A percentile compares a stretch with the other conserved stretches of the same genome.
phyloP scores from a whole-genome alignment of 2,329 filamentous ascomycete species.

The Fusarium tjaetaba region DNA sequence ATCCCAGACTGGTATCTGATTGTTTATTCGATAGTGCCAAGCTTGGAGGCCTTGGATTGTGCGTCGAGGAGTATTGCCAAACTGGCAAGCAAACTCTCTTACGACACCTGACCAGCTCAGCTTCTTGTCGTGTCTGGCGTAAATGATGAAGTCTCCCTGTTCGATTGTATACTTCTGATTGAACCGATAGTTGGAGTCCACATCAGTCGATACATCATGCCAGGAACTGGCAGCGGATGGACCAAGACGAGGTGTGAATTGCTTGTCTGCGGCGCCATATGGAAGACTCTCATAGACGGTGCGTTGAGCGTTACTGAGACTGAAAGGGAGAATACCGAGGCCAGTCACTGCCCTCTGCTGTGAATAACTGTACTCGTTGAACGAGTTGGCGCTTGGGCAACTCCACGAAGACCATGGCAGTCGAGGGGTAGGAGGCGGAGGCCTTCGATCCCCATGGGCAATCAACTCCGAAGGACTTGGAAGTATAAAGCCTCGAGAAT shows the following conservation, averaged over 20 bases:
- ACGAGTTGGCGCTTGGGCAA: neutral
- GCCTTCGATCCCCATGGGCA: slow-evolving; percentile 37
- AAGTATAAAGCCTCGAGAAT: neutral
- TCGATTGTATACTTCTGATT: neutral
- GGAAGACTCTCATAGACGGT: neutral
- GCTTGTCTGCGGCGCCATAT: slow-evolving; percentile 1
- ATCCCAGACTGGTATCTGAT: neutral
- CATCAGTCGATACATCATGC: neutral
- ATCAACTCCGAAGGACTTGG: slow-evolving; percentile 10
- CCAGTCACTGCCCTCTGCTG: neutral
- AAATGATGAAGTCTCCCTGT: neutral
- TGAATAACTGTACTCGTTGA: neutral
- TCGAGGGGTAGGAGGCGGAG: neutral
- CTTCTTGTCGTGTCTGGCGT: neutral
- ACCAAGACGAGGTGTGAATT: slow-evolving; percentile 50
- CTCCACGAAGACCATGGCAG: neutral
- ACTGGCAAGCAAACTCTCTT: neutral
- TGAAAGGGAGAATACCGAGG: neutral
- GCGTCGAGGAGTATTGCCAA: neutral
- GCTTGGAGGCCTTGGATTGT: neutral
- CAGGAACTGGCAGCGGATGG: slow-evolving; percentile 17
- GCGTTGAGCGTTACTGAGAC: neutral
- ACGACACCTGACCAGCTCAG: neutral
- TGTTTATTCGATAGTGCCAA: neutral
- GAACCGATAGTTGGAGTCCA: neutral